A percentile compares a stretch with the other conserved stretches of the same genome.
These are phyloP conservation scores for Tetratostichococcus sp. DNA, from an alignment of 139 green algal genomes.

Conservation along the genomic window DNA sequence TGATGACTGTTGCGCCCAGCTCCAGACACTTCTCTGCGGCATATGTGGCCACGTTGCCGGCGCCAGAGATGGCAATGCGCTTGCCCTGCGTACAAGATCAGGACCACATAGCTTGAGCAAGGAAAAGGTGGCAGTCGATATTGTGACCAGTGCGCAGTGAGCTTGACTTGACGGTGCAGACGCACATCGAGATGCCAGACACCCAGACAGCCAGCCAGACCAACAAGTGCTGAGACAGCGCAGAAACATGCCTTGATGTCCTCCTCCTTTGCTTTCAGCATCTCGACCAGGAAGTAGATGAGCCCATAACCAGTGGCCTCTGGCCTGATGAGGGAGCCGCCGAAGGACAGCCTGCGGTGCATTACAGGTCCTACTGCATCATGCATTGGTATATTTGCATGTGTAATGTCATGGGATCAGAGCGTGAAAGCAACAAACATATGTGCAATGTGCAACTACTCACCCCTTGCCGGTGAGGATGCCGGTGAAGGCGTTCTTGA, in stretches of 20 bases:
- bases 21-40: slow-evolving; percentile 64
- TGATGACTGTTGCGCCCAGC: slow-evolving; percentile 60
- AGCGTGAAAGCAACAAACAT: slow-evolving; percentile 1
- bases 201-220: no score
- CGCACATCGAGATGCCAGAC: no score
- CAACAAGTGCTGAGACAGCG: neutral
- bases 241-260: slow-evolving; percentile 9
- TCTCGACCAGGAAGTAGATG: slow-evolving; percentile 67
- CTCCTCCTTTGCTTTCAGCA: slow-evolving; percentile 33
- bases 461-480: slow-evolving; percentile 74
- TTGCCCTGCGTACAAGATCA: slow-evolving; percentile 37
- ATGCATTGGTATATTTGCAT: no score
- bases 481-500: slow-evolving; percentile 50
- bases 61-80: slow-evolving; percentile 52
- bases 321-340: slow-evolving; percentile 70
- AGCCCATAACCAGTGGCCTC: slow-evolving; percentile 81
- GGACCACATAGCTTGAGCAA: no score
- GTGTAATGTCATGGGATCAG: no score
- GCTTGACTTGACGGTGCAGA: no score
- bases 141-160: no score
- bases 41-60: slow-evolving; percentile 71
- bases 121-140: no score
- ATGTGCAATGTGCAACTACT: neutral
- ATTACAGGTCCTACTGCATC: no score
- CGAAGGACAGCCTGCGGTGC: slow-evolving; percentile 52